Conservation (phyloP, 495 filamentous ascomycete species). For the Tuber aestivum region DNA sequence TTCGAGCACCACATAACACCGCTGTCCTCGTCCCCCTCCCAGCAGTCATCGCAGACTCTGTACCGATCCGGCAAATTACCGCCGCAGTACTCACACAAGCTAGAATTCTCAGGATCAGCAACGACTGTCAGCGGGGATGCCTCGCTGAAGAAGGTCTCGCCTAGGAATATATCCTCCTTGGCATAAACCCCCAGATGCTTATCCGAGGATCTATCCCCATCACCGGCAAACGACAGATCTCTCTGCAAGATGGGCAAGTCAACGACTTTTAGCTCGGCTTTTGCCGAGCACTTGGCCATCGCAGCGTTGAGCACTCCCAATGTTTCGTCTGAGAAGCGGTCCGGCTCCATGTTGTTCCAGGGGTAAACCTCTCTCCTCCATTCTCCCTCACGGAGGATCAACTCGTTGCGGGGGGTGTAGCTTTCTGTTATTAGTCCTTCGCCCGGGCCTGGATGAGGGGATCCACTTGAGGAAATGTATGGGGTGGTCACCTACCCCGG, state of each 20-base stretch:
- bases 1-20: constrained; percentile 69
- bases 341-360: constrained; percentile 85
- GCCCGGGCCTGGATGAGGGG: not conserved
- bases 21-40: constrained; percentile 37
- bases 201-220: constrained; percentile 23
- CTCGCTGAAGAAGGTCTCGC: constrained; percentile 72
- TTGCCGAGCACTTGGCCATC: constrained; percentile 60
- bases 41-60: constrained; percentile 43
- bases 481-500: not conserved
- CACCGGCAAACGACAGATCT: constrained; percentile 38
- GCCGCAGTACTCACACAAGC: constrained; percentile 40
- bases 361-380: constrained; percentile 86
- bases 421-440: not conserved
- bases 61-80: constrained; percentile 52
- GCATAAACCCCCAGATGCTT: constrained; percentile 86
- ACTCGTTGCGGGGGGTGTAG: not conserved
- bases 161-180: constrained; percentile 67
- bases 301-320: constrained; percentile 61
- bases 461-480: not conserved
- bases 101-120: constrained; percentile 37
- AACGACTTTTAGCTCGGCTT: constrained; percentile 64
- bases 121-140: constrained; percentile 69
- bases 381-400: constrained; percentile 50
- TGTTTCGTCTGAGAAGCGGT: constrained; percentile 66
- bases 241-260: constrained; percentile 63